Base-by-base conservation (phyloP, 2,329 filamentous ascomycete species). In the Paecilomyces niveus region DNA sequence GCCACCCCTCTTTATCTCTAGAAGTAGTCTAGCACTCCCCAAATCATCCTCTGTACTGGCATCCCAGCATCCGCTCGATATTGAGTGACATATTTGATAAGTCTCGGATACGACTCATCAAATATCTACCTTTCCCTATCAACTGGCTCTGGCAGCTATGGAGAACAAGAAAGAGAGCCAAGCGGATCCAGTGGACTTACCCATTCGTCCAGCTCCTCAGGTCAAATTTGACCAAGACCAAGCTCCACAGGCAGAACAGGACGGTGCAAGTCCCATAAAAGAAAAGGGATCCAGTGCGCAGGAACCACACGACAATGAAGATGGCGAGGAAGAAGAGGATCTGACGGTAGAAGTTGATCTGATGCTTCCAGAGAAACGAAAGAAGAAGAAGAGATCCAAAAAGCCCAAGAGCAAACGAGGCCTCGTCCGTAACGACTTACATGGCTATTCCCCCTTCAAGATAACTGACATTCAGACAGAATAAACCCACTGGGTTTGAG, bases 401-500 rank as follows among this genome's bases (percentile, higher is more conserved):
- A 73, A 70, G 50, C 66, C 76, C n/a, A 75, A 72, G 57, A 73
- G 72, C 61, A 68, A 78, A 63, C 70, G 74, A 54, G 75, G 76
- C 51, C 51, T 66, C 39, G 68, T 71, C 62, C 26, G 63, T 49
- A 58, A 59, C 18, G 3, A 52, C 24, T 10, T n/a, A 6, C 6
- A 24, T 15, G 8, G 50, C 39, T 45, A 21, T 26, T 29, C 29
- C 22, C 26, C 53, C 11, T 26, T 13, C 15, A 22, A 3, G n/a
- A 32, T 7, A 29, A 2, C 15, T 33, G 10, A 53, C 18, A 10
- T 54, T 62, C 24, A 60, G 22, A 53, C 61, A 79, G 76, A 70
- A 66, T 54, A 75, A 77, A 59, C 78, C 79, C 4, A 88, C 84
- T 5, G 89, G 89, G 0, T 92, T 92, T 59, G 89, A 92, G 83